Evolutionary conservation across 805 yeast species (phyloP).

Genomic region (Jamesozyma rosinii): DNA sequence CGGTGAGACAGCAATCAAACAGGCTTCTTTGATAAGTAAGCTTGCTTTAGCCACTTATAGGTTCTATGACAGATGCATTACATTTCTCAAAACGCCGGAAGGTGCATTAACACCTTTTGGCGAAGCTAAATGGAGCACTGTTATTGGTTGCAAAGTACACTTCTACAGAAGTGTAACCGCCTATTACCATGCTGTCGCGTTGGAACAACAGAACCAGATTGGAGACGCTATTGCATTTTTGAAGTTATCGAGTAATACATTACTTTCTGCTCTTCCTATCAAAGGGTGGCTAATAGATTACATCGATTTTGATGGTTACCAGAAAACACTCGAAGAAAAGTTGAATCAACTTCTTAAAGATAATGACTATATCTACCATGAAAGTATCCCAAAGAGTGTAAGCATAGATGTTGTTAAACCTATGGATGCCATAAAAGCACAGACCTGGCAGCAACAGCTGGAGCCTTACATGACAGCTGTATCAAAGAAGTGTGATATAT

Average conservation of each 20-base stretch:
- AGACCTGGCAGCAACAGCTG: slow-evolving; percentile 59
- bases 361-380: slow-evolving; percentile 85
- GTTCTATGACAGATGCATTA: slow-evolving; percentile 45
- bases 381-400: slow-evolving; percentile 49
- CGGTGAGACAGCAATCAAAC: slow-evolving; percentile 34
- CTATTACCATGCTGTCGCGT: slow-evolving; percentile 47
- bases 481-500: slow-evolving; percentile 35
- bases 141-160: slow-evolving; percentile 41
- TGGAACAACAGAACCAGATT: slow-evolving; percentile 47
- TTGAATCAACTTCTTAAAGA: slow-evolving; percentile 52
- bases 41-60: slow-evolving; percentile 55
- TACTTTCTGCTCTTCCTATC: slow-evolving; percentile 23
- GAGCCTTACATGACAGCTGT: slow-evolving; percentile 31
- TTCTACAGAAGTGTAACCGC: slow-evolving; percentile 53
- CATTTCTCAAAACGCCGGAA: slow-evolving; percentile 35
- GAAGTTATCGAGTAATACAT: slow-evolving; percentile 40
- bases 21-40: slow-evolving; percentile 65
- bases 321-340: slow-evolving; percentile 31
- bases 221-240: slow-evolving; percentile 72
- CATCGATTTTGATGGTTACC: slow-evolving; percentile 28
- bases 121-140: slow-evolving; percentile 42
- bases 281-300: slow-evolving; percentile 30
- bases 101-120: slow-evolving; percentile 31
- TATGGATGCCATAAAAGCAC: slow-evolving; percentile 55
- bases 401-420: slow-evolving; percentile 31